These are phyloP conservation scores for Takashimella koratensis DNA, from an alignment of 1,284 basidiomycete genomes.

Conservation along the genomic window DNA sequence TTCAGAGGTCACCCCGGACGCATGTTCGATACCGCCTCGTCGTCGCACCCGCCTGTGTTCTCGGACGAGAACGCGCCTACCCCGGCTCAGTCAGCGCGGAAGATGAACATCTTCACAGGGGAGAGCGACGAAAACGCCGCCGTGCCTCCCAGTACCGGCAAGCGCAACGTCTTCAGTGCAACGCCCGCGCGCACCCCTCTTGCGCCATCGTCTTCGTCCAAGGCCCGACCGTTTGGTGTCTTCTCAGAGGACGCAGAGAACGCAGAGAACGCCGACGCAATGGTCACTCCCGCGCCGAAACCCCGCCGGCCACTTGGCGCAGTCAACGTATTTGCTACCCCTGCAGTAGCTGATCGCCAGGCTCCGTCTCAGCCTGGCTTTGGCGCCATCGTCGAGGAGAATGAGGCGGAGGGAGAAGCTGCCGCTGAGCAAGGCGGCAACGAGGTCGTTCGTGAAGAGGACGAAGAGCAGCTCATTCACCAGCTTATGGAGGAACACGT, in stretches of 20 bases:
- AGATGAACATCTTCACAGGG: conserved; percentile 36
- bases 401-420: conserved; percentile 20
- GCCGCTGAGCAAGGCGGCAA: conserved; percentile 3
- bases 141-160: conserved; percentile 21
- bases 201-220: conserved; percentile 23
- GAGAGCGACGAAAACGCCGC: conserved; percentile 27
- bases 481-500: background rate
- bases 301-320: conserved; percentile 4
- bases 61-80: conserved; percentile 23
- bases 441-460: conserved; percentile 9
- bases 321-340: conserved; percentile 31
- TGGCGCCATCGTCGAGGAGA: conserved; percentile 18
- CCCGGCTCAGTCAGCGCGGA: conserved; percentile 7
- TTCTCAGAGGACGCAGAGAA: conserved; percentile 38
- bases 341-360: conserved; percentile 16
- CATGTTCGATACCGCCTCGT: conserved; percentile 1
- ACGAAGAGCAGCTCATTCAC: conserved; percentile 13
- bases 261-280: conserved; percentile 16
- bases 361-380: conserved; percentile 7
- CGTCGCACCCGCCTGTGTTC: no score
- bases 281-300: conserved; percentile 9
- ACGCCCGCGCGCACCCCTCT: conserved; percentile 41
- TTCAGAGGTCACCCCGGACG: no score
- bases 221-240: conserved; percentile 35
- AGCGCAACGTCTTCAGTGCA: conserved; percentile 43